Evolutionary conservation across 225 moss, liverwort and hornwort genomes (phyloP), one percentile per base, ranked within the genome.

Genomic region (Neckera pumila): DNA sequence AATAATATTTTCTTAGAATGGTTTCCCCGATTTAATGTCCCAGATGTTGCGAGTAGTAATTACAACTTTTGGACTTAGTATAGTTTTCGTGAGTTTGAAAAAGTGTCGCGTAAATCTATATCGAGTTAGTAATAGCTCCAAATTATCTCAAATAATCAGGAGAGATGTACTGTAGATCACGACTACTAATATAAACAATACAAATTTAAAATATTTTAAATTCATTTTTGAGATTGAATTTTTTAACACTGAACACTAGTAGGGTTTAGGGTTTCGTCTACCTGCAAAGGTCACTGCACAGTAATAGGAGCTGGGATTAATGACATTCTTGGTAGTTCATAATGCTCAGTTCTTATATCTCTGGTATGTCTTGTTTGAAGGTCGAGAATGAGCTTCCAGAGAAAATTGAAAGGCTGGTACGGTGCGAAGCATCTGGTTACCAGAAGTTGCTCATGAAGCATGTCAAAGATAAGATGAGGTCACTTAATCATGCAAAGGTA

Each of bases 321-420:
- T 77, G 43, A 53, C 60, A 65, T 70, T 79, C 11, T n/a, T 80
- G 30, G 42, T 57, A 53, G 47, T 63, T 79, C 45, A n/a, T 78
- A 31, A 16, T 80, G 11, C 67, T 80, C 66, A 51, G 64, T 81
- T 69, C 89, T 87, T 87, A 87, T 65, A 79, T 86, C 54, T 86
- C 38, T 87, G 77, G 6, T 79, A 72, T 91, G 82, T 51, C 34
- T 47, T 81, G 86, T 90, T 76, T 92, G 76, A 90, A 99, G 99
- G 99, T 99, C 84, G 99, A 99, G 88, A 97, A 99, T 83, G 99
- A 99, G 91, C 97, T 99, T 40, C 99, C 97, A 69, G 99, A 99
- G 91, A 99, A 99, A 89, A 97, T 99, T 84, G 99, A 99, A 91
- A 93, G 97, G 84, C 89, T 99, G 79, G 96, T 99, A 60, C 94